These are phyloP conservation scores for Mycena crocata DNA, from an alignment of 768 basidiomycete genomes.

Conservation along the genomic window DNA sequence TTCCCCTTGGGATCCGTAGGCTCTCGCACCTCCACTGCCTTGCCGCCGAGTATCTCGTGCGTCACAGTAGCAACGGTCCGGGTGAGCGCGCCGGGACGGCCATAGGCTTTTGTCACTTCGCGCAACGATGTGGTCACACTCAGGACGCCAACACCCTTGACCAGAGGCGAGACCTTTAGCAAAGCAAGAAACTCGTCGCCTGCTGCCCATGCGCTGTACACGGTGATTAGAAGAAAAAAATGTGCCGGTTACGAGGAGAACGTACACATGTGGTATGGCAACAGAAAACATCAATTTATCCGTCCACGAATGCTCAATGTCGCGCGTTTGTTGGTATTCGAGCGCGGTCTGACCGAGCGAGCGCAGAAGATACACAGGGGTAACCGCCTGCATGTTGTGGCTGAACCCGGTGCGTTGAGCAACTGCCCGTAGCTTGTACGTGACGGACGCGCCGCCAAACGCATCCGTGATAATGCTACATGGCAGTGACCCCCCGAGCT, in stretches of 20 bases:
- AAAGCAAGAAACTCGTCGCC: constrained; percentile 87
- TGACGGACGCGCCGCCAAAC: constrained; percentile 71
- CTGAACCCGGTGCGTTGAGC: constrained; percentile 78
- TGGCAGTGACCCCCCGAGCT: constrained; percentile 87
- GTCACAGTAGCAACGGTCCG: constrained; percentile 70
- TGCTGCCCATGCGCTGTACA: constrained; percentile 95
- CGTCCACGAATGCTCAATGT: constrained; percentile 97
- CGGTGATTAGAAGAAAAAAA: too few species aligned
- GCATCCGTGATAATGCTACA: constrained; percentile 73
- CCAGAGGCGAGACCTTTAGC: constrained; percentile 87
- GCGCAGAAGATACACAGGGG: constrained; percentile 75
- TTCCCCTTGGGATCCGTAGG: constrained; percentile 24
- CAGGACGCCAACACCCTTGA: constrained; percentile 86
- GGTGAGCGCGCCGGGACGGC: constrained; percentile 61
- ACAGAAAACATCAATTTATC: constrained; percentile 96
- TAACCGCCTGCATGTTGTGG: constrained; percentile 71
- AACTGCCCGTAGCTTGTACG: constrained; percentile 89
- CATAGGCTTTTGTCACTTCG: constrained; percentile 77
- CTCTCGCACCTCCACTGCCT: constrained; percentile 54
- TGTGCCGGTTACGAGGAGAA: too few species aligned
- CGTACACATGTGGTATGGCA: constrained; percentile 91
- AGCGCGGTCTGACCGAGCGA: constrained; percentile 85
- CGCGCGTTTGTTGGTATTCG: constrained; percentile 95
- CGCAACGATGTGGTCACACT: constrained; percentile 77
- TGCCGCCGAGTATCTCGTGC: constrained; percentile 77